Evolutionary conservation across 2,329 filamentous ascomycete genomes (phyloP), one percentile per base, ranked within the genome.

Genomic region (Coniochaeta hoffmannii): DNA sequence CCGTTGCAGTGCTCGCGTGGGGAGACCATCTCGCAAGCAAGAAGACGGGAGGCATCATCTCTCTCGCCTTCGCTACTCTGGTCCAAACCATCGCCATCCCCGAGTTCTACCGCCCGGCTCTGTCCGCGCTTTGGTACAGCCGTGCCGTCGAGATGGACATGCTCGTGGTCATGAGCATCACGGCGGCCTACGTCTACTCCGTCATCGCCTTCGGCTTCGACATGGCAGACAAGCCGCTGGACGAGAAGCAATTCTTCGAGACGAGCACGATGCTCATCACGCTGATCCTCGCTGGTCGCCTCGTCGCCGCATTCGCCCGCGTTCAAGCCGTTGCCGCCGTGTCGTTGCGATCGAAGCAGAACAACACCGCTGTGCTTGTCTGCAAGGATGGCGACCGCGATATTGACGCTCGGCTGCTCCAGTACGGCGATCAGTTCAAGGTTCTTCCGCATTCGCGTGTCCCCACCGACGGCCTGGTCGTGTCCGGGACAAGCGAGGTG

Each of bases 401-500:
- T 31, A 84, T 92, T 26, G 88, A 92, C 61, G 72, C 76, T 2
- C 74, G 73, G 0, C 76, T 92, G 1, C 74, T 93, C 1, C 87
- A 93, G 61, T 86, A 86, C 57, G 86, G 85, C 0, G 89, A 94
- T 62, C 60, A 71, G 0, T 86, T 93, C 70, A 80, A 77, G 34
- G 78, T 89, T 3, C 62, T 71, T 0, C 85, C 88, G 0, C 80
- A 90, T 19, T 69, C 72, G 0, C 66, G 64, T 0, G 73, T 91
- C 4, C 79, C 82, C 0, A 92, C 89, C 0, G 89, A 94, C 61
- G 89, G 89, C 0, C 78, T 74, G 0, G 78, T 93, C 0, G 58
- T 85, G 0, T 69, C 71, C 1, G 89, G 15, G 34, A 36, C 8
- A n/a, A 85, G 82, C 0, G 87, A 89, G 57, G 76, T 90, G 0